Percentiles rank a stretch among this genome's conserved stretches.
phyloP scores from a whole-genome alignment of 352 stramenopile genomes.

The Pythium rhizo-oryzae region DNA sequence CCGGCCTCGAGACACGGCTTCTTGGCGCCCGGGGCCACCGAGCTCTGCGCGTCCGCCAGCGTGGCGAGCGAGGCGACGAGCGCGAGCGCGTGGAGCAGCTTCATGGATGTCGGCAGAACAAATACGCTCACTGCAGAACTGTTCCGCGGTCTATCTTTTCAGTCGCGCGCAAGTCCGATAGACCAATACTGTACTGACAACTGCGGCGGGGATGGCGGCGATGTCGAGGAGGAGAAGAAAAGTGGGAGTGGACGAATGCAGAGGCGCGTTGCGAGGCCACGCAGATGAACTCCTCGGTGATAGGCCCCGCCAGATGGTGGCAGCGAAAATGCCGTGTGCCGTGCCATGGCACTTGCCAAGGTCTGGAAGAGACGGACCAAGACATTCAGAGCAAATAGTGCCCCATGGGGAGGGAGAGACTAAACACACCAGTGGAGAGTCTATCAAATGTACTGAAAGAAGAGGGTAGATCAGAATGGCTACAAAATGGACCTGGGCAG shows the following conservation, averaged over 20 bases:
- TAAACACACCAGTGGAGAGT: no score
- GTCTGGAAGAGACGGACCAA: slow-evolving; percentile 1
- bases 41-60: slow-evolving; percentile 2
- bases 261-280: background rate
- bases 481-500: background rate
- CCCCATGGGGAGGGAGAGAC: slow-evolving; percentile 3
- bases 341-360: no score
- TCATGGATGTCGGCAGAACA: no score
- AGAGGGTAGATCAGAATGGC: background rate
- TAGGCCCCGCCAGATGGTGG: slow-evolving; percentile 3
- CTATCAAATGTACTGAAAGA: slow-evolving; percentile 7
- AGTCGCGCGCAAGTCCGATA: no score
- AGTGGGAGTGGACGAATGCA: slow-evolving; percentile 2
- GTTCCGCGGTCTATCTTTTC: no score
- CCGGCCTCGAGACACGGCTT: slow-evolving; percentile 36
- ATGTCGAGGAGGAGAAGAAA: background rate
- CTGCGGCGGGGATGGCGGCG: no score
- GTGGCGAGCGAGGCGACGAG: background rate
- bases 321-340: slow-evolving; percentile 12
- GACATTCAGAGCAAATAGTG: slow-evolving; percentile 3
- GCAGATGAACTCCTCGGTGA: background rate
- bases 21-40: slow-evolving; percentile 28
- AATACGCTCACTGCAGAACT: no score
- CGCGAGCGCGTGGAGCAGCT: background rate
- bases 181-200: no score